Conservation (phyloP, 306 rosid genomes). For the Benincasa hispida region DNA sequence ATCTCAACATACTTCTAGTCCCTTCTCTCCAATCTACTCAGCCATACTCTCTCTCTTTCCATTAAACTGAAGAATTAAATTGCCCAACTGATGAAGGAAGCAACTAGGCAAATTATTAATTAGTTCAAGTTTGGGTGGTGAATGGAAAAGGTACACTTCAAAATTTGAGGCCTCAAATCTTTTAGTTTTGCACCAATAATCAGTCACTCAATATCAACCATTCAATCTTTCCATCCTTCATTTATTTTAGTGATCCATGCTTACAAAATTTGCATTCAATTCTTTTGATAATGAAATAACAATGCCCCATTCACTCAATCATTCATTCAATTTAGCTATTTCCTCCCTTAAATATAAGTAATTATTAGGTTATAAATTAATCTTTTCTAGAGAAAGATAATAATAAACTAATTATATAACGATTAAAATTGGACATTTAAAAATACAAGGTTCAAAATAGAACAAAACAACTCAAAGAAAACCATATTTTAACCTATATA, state of each 20-base stretch:
- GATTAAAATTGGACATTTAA: too few relatives aligned
- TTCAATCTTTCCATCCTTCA: neutral
- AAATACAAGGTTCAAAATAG: too few relatives aligned
- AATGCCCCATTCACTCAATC: neutral
- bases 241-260: neutral
- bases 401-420: too few relatives aligned
- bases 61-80: neutral
- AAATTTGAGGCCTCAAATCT: conserved; percentile 1
- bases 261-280: neutral
- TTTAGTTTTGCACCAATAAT: neutral
- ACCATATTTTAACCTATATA: too few relatives aligned
- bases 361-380: too few relatives aligned
- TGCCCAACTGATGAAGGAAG: neutral
- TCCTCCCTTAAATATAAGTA: neutral
- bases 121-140: neutral
- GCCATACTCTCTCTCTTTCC: neutral
- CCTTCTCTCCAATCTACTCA: neutral
- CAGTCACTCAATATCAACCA: neutral
- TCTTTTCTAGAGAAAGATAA: too few relatives aligned
- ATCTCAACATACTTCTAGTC: neutral
- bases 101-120: neutral
- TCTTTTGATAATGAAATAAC: neutral
- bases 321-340: neutral
- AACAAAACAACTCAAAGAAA: too few relatives aligned
- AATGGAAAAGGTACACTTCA: neutral